phyloP scores from a whole-genome alignment of 441 rosid species.

The Manihot esculenta region DNA sequence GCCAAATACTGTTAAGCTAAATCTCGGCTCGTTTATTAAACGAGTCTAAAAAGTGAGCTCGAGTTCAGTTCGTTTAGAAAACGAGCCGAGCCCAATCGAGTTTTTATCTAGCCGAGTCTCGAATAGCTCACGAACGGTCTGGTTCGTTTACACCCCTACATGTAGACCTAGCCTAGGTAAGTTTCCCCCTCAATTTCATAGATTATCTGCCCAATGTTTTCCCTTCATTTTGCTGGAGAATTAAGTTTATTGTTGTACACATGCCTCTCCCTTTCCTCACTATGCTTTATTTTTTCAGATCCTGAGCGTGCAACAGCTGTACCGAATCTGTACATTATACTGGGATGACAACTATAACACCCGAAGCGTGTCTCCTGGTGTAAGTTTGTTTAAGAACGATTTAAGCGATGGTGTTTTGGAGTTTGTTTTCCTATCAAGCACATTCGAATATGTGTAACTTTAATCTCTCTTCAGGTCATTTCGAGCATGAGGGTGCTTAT shows the following conservation, averaged over 20 bases:
- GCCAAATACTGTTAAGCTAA: too few species aligned
- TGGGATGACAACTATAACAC: constrained; percentile 99
- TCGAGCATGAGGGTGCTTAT: constrained; percentile 92
- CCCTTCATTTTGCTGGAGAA: background rate
- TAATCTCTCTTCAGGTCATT: constrained; percentile 63
- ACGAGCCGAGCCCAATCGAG: too few species aligned
- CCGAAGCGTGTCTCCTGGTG: constrained; percentile 88
- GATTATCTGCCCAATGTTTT: background rate
- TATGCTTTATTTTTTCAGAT: constrained; percentile 52
- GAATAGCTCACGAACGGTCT: too few species aligned
- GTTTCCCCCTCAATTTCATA: too few species aligned
- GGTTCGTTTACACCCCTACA: too few species aligned
- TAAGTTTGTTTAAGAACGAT: constrained; percentile 36
- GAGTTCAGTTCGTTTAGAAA: too few species aligned
- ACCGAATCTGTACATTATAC: constrained; percentile 92
- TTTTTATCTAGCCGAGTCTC: too few species aligned
- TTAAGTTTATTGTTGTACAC: background rate
- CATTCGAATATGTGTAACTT: constrained; percentile 17
- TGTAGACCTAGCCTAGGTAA: too few species aligned
- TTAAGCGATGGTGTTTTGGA: background rate
- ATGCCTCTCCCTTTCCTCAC: constrained; percentile 5
- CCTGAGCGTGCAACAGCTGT: constrained; percentile 97
- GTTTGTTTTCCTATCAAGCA: background rate
- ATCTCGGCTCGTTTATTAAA: too few species aligned
- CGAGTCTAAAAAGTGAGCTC: too few species aligned